phyloP scores from a whole-genome alignment of 2,329 filamentous ascomycete species.

The Monosporascus sp. region DNA sequence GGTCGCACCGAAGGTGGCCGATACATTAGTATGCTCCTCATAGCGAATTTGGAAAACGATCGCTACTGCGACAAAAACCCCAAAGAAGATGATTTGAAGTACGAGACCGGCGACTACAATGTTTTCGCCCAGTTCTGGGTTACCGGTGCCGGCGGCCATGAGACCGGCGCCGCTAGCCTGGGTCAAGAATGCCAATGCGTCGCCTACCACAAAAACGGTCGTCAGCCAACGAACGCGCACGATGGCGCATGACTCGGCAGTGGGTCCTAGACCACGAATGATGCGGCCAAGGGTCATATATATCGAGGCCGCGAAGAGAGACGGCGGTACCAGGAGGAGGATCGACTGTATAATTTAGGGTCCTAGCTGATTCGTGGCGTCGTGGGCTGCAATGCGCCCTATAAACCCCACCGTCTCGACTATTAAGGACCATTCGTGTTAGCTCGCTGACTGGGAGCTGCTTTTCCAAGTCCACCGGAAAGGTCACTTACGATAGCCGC shows the following conservation, averaged over 20 bases:
- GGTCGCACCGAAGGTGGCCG: slow-evolving; percentile 2
- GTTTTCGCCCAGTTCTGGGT: slow-evolving; percentile 30
- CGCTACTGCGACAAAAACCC: slow-evolving; percentile 41
- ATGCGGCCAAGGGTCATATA: slow-evolving; percentile 29
- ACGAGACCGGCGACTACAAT: slow-evolving; percentile 45
- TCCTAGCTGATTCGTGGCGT: slow-evolving; percentile 16
- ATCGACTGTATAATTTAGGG: slow-evolving; percentile 30
- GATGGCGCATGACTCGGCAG: slow-evolving; percentile 32
- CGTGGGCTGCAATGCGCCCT: slow-evolving; percentile 17
- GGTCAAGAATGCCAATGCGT: slow-evolving; percentile 39
- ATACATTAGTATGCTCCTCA: slow-evolving; percentile 9
- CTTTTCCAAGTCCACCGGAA: neutral
- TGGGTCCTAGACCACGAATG: slow-evolving; percentile 25
- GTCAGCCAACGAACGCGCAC: slow-evolving; percentile 38
- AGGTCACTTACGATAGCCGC: neutral
- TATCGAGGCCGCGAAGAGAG: slow-evolving; percentile 27
- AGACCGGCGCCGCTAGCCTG: slow-evolving; percentile 26
- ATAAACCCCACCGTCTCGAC: slow-evolving; percentile 35
- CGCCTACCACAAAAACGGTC: slow-evolving; percentile 41
- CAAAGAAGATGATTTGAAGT: slow-evolving; percentile 46
- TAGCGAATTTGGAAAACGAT: slow-evolving; percentile 33
- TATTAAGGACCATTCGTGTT: slow-evolving; percentile 4
- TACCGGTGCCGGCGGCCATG: slow-evolving; percentile 9
- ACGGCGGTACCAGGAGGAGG: slow-evolving; percentile 32
- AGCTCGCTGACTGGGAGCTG: neutral